Evolutionary conservation across 1,284 basidiomycete genomes (phyloP), one percentile per base, ranked within the genome.

Genomic region (Mycena citricolor): DNA sequence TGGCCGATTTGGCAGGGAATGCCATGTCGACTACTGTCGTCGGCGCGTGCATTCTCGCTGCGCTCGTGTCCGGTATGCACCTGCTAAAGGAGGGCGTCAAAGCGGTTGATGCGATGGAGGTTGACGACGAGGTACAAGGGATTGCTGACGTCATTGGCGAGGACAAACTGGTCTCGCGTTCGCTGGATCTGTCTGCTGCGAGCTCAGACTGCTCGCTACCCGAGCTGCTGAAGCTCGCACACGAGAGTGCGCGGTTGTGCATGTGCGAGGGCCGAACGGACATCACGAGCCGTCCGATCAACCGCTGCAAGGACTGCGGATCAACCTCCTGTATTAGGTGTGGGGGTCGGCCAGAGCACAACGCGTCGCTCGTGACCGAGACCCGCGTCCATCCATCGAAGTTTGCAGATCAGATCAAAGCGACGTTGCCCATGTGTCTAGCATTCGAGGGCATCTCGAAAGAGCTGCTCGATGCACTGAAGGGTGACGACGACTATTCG

Each of bases 1-100:
- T 97, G 2, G 91, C 93, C 11, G 93, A 97, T 65, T 75, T 97
- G 8, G 94, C 94, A 10, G 94, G 94, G 1, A 97, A 97, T 57
- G 94, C 94, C 39, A 97, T 97, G 94, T 90, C 93, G 1, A 90
- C 94, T 1, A 97, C 94, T 1, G 94, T 97, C 11, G 94, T 97
- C 16, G 94, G 94, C 1, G 80, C 91, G 2, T 87, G 90, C 54
- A 91, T 97, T 56, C 69, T 97, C 29, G 82, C 89, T 8, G 91
- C 93, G 0, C 70, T 97, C 32, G 75, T 86, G 10, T 66, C 85
- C 1, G 81, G 82, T 5, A 75, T 74, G 58, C 74, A 77, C 32
- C 73, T 87, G 21, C 67, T 92, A 24, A 83, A 81, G 53, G 56
- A 62, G 1, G 70, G 67, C 13, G 64, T 63, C 6, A 64, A 66